phyloP scores from a whole-genome alignment of 202 grass and related monocot genomes.

The Cymbopogon flexuosus region DNA sequence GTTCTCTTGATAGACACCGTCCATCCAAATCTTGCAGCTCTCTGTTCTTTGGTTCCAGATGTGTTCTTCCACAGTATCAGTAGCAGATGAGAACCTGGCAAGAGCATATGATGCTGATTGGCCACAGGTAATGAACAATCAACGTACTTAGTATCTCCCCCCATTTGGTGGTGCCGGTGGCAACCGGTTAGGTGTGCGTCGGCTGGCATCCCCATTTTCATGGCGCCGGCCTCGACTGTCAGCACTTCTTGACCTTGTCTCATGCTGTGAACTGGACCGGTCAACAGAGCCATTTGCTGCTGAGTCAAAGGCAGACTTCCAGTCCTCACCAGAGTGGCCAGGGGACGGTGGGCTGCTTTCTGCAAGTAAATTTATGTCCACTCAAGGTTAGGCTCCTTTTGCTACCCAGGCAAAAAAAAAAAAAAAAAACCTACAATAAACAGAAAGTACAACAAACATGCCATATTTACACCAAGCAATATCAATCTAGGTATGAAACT shows the following conservation, averaged over 20 bases:
- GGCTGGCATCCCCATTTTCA: slow-evolving; percentile 82
- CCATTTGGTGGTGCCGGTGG: slow-evolving; percentile 68
- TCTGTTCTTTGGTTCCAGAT: slow-evolving; percentile 17
- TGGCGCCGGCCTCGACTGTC: slow-evolving; percentile 49
- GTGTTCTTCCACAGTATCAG: slow-evolving; percentile 16
- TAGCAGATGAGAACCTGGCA: slow-evolving; percentile 15
- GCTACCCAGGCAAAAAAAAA: not conserved
- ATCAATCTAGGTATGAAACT: not conserved
- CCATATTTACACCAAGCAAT: not conserved
- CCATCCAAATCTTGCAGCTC: slow-evolving; percentile 22
- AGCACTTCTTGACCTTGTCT: slow-evolving; percentile 77
- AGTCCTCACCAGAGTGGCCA: slow-evolving; percentile 58
- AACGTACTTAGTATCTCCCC: slow-evolving; percentile 45
- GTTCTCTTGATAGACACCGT: slow-evolving; percentile 43
- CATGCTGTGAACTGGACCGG: slow-evolving; percentile 45
- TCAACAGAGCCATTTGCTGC: slow-evolving; percentile 58
- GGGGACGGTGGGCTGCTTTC: slow-evolving; percentile 58
- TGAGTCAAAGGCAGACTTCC: slow-evolving; percentile 80
- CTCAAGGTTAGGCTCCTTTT: slow-evolving; percentile 18
- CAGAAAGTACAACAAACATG: not conserved
- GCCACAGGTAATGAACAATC: slow-evolving; percentile 16
- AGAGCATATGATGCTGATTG: slow-evolving; percentile 22
- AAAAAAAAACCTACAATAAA: not conserved
- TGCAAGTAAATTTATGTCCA: slow-evolving; percentile 43
- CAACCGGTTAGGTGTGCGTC: slow-evolving; percentile 82